A percentile compares a stretch with the other conserved stretches of the same genome.
Evolutionary conservation across 345 rosid species (phyloP).

Genomic region (Rhodomyrtus tomentosa): DNA sequence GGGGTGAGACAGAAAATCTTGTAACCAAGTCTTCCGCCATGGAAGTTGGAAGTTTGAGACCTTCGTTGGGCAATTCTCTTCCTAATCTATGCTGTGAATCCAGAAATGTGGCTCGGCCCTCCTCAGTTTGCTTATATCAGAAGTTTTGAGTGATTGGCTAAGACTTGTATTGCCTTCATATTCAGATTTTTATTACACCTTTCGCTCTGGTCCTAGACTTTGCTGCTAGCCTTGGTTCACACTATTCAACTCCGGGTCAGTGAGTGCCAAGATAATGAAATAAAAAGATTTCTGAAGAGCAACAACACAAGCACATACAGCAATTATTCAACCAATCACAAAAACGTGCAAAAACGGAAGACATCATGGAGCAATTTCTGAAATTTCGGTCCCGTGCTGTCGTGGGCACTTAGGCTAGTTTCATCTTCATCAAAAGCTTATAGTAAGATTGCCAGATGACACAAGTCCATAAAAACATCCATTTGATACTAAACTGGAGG

Average conservation of each 20-base stretch:
- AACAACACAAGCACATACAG: not conserved
- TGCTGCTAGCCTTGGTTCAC: not conserved
- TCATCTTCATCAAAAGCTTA: not conserved
- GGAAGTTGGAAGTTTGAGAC: not conserved
- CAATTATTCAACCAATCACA: not conserved
- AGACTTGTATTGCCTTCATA: not conserved
- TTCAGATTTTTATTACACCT: not conserved
- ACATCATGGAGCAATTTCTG: not conserved
- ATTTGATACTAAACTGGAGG: not conserved
- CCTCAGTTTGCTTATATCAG: not conserved
- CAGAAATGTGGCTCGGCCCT: not conserved
- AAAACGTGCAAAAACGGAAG: not conserved
- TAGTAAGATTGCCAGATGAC: not conserved
- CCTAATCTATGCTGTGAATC: not conserved
- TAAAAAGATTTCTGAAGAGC: not conserved
- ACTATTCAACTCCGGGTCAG: not conserved
- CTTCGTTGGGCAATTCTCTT: not conserved
- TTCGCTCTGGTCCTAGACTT: not conserved
- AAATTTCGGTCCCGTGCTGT: not conserved
- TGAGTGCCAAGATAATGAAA: not conserved
- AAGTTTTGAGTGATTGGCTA: not conserved
- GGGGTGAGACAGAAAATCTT: not conserved
- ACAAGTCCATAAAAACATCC: not conserved
- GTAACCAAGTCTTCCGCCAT: not conserved
- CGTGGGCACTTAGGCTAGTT: not conserved